Conservation (phyloP, 2,329 filamentous ascomycete genomes). For the Fusarium aywerte region DNA sequence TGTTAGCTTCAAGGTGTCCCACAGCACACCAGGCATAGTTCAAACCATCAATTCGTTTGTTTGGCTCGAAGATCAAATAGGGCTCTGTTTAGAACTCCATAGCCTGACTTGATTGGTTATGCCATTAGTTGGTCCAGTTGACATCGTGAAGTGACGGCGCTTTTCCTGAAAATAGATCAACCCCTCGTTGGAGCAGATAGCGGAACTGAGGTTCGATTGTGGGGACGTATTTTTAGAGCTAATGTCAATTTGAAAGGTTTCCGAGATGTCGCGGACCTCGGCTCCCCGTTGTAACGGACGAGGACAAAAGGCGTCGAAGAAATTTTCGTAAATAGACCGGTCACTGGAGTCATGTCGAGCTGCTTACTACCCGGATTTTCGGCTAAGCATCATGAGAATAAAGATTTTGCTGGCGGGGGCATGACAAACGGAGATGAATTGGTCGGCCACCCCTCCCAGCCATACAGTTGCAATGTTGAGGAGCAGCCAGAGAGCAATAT, state of each 20-base stretch:
- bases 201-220: slow-evolving; percentile 11
- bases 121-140: neutral
- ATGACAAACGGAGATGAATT: neutral
- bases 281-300: neutral
- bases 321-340: neutral
- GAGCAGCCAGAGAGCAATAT: neutral
- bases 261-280: slow-evolving; percentile 20
- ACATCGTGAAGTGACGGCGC: slow-evolving; percentile 12
- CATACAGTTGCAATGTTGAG: slow-evolving; percentile 7
- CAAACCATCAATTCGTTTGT: neutral
- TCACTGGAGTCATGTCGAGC: neutral
- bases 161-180: slow-evolving; percentile 38
- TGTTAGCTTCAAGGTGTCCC: neutral
- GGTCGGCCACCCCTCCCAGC: neutral
- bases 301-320: neutral
- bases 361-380: neutral
- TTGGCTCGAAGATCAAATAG: neutral
- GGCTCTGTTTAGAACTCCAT: neutral
- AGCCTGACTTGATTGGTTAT: slow-evolving; percentile 7
- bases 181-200: slow-evolving; percentile 2
- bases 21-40: neutral
- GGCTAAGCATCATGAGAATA: neutral
- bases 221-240: slow-evolving; percentile 1
- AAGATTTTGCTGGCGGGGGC: neutral
- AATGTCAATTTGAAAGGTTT: slow-evolving; percentile 4